Evolutionary conservation across 352 stramenopile genomes (phyloP), one percentile per base, ranked within the genome.

Genomic region (Globisporangium okanoganense): DNA sequence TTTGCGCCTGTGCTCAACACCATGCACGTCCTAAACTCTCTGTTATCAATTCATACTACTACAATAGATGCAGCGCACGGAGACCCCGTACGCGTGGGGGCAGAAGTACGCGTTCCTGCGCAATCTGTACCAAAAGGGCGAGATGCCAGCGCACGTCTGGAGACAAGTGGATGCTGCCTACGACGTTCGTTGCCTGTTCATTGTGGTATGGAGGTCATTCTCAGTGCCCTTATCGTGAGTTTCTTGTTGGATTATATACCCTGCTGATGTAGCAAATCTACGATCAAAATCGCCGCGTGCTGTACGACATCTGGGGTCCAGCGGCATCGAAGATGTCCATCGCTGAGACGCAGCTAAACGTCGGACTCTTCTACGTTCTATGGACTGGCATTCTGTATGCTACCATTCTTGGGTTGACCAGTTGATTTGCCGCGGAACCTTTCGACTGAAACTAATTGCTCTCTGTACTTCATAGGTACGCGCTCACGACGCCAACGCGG

Each of bases 271-370:
- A 88, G 79, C 67, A 79, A 45, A 79, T 91, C 22, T 91, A 88
- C 67, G 76, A 81, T 44, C 73, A 82, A 12, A 67, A 75, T 56
- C 69, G 72, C 27, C 76, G 79, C 53, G 65, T 65, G 49, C 49
- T 82, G 44, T 87, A 87, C 64, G 81, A 91, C 58, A 79, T 83
- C 51, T 91, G 81, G 81, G 81, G 81, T 1, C 75, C 79, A 8
- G 70, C 60, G 13, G 66, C 75, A 12, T 61, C 75, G 35, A 64
- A 74, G 2, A 77, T 87, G 69, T 69, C 71, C 53, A 31, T 79
- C 31, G 51, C 58, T 7, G 78, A 88, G 67, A 85, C 77, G 60
- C 67, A 75, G 44, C 67, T 74, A 55, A 87, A 88, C 61, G 69
- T 87, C 54, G 75, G 62, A 35, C 70, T 91, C 49, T 91, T 88